Percentiles rank a stretch among this genome's conserved stretches.
These are phyloP conservation scores for Vaccinium corymbosum DNA, from an alignment of 148 eudicot genomes.

Conservation along the genomic window DNA sequence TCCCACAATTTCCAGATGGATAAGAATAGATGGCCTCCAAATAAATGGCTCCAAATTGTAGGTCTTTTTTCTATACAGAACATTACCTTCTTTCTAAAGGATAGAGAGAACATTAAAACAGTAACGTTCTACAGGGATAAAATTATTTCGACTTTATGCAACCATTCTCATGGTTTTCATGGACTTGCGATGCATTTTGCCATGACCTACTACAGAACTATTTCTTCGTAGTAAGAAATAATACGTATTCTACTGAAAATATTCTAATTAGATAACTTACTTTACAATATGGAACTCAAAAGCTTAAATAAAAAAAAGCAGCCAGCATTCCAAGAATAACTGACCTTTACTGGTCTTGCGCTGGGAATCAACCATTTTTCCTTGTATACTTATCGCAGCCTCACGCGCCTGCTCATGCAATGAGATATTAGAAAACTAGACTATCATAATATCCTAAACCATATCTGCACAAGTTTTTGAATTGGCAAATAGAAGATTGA, in stretches of 20 bases:
- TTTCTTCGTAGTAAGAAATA: neutral
- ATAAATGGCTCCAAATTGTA: neutral
- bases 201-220: neutral
- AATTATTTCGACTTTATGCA: neutral
- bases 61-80: neutral
- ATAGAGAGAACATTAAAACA: neutral
- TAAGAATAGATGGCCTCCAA: neutral
- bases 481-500: neutral
- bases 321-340: conserved; percentile 11
- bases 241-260: neutral
- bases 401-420: conserved; percentile 63
- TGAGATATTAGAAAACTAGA: conserved; percentile 11
- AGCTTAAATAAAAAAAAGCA: neutral
- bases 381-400: conserved; percentile 63
- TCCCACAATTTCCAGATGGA: neutral
- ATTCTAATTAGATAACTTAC: neutral
- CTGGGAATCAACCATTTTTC: conserved; percentile 85
- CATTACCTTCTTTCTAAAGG: neutral
- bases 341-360: conserved; percentile 89
- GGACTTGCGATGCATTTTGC: neutral
- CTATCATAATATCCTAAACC: neutral
- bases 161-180: neutral
- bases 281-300: neutral
- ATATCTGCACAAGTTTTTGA: neutral
- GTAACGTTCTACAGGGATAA: neutral